Evolutionary conservation across 169 alveolate genomes (phyloP).

Genomic region (Eimeria maxima): DNA sequence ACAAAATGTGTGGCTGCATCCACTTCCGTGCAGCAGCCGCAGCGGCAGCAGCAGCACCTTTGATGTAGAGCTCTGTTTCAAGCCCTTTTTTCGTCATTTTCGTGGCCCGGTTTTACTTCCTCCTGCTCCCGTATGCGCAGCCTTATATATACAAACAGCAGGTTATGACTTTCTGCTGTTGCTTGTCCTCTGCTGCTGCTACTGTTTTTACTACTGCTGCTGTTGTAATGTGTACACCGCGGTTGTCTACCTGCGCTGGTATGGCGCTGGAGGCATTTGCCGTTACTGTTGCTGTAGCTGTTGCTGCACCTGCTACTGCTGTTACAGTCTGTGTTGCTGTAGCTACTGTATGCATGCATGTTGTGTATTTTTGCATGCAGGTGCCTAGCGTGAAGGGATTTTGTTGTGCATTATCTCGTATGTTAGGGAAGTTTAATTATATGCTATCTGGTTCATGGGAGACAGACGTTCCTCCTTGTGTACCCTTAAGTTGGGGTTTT

Average conservation of each 20-base stretch:
- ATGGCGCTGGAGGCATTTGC: background rate
- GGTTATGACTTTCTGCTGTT: background rate
- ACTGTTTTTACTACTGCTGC: background rate
- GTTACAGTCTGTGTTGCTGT: background rate
- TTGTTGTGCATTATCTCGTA: background rate
- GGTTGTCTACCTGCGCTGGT: background rate
- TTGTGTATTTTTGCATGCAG: background rate
- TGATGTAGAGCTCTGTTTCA: slow-evolving; percentile 20
- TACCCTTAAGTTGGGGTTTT: background rate
- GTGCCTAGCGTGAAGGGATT: background rate
- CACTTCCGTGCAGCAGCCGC: background rate
- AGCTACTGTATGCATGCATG: background rate
- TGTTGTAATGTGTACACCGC: background rate
- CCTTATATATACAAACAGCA: background rate
- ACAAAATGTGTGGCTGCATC: background rate
- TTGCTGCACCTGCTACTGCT: background rate
- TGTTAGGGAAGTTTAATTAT: background rate
- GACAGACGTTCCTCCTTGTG: background rate
- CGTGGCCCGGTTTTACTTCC: background rate
- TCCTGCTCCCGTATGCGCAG: background rate
- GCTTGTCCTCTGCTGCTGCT: background rate
- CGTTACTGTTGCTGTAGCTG: background rate
- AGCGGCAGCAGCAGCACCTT: background rate
- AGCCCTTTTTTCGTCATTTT: background rate
- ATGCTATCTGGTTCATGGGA: background rate